Evolutionary conservation across 495 filamentous ascomycete genomes (phyloP).

Genomic region (Terfezia boudieri): DNA sequence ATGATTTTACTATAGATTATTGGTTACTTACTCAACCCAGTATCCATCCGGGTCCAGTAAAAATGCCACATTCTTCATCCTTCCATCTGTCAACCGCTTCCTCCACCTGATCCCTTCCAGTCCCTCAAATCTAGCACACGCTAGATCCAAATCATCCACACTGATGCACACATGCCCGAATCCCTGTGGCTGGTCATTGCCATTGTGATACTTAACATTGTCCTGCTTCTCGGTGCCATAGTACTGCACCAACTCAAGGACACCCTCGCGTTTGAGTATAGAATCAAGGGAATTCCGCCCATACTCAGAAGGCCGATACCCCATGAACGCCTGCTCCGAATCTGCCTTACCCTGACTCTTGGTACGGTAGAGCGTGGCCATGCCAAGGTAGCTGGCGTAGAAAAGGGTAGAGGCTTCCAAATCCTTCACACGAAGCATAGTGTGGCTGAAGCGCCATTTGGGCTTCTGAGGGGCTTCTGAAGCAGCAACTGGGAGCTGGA

Average conservation of each 20-base stretch:
- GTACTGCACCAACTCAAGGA: not conserved
- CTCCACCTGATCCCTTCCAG: conserved; percentile 23
- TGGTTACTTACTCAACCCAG: conserved; percentile 43
- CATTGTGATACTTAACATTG: conserved; percentile 70
- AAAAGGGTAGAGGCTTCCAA: conserved; percentile 62
- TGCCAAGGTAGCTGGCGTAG: conserved; percentile 77
- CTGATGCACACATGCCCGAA: conserved; percentile 56
- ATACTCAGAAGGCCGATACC: conserved; percentile 57
- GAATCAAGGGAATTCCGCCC: conserved; percentile 20
- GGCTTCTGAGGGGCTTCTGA: conserved; percentile 8
- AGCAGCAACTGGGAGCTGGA: conserved; percentile 30
- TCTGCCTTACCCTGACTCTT: conserved; percentile 40
- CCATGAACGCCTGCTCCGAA: conserved; percentile 88
- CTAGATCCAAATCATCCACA: conserved; percentile 73
- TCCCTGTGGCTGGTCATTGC: conserved; percentile 76
- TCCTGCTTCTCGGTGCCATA: conserved; percentile 71
- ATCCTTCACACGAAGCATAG: conserved; percentile 91
- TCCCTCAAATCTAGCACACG: conserved; percentile 65
- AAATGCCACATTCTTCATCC: conserved; percentile 92
- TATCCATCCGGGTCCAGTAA: conserved; percentile 81
- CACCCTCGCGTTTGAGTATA: not conserved
- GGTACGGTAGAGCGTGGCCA: conserved; percentile 49
- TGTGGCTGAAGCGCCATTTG: conserved; percentile 35
- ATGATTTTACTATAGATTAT: not conserved
- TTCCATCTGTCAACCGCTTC: conserved; percentile 23